A percentile compares a stretch with the other conserved stretches of the same genome.
Evolutionary conservation across 257 asterid species (phyloP).

Genomic region (Penstemon davidsonii): DNA sequence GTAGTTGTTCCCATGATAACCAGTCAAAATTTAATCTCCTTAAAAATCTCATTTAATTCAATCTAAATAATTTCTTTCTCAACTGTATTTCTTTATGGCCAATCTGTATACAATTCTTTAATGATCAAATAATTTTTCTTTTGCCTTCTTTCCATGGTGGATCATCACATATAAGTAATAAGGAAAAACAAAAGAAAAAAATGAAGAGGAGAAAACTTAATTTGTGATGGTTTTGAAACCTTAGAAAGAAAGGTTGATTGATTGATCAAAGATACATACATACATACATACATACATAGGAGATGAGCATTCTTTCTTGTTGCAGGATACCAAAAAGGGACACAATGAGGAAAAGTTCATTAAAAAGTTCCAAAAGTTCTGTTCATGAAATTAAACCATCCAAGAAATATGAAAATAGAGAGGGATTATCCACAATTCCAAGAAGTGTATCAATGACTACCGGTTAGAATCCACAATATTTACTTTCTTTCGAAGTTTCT

Average conservation of each 20-base stretch:
- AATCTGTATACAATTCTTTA: slow-evolving; percentile 14
- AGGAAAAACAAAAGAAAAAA: background rate
- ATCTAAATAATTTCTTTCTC: slow-evolving; percentile 14
- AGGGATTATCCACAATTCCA: slow-evolving; percentile 43
- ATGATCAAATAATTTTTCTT: slow-evolving; percentile 1
- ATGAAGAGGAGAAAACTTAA: background rate
- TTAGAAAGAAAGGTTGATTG: background rate
- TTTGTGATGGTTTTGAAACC: slow-evolving; percentile 25
- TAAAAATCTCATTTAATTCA: slow-evolving; percentile 26
- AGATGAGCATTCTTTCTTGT: slow-evolving; percentile 51
- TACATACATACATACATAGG: slow-evolving; percentile 21
- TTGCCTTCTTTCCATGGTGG: background rate
- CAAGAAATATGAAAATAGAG: slow-evolving; percentile 42
- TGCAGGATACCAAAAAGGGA: slow-evolving; percentile 40
- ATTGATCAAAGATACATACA: background rate
- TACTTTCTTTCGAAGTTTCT: background rate
- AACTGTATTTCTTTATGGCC: slow-evolving; percentile 31
- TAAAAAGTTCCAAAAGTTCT: slow-evolving; percentile 63
- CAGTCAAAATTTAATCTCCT: slow-evolving; percentile 31
- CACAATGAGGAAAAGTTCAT: slow-evolving; percentile 50
- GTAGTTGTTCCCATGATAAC: slow-evolving; percentile 55
- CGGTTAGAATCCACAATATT: slow-evolving; percentile 36
- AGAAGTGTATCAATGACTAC: slow-evolving; percentile 68
- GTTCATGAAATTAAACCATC: slow-evolving; percentile 42
- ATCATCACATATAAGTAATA: background rate